Conservation (phyloP, 495 filamentous ascomycete genomes). For the Penicillium chermesinum region DNA sequence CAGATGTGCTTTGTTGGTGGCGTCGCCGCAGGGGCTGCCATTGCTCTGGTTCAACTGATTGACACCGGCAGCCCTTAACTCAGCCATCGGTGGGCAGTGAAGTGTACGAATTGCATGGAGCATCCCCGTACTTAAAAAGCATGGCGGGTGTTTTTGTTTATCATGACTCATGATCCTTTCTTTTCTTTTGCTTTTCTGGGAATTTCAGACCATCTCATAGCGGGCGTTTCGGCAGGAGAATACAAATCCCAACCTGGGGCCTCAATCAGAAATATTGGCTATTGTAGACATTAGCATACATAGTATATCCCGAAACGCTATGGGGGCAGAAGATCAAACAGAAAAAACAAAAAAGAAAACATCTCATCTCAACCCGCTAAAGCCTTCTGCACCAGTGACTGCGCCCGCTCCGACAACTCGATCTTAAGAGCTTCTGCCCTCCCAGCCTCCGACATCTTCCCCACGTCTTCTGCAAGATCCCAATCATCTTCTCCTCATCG, state of each 20-base stretch:
- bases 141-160: too few relatives aligned
- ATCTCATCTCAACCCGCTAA: conserved; percentile 31
- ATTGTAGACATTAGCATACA: background rate
- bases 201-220: background rate
- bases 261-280: too few relatives aligned
- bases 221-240: conserved; percentile 6
- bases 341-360: background rate
- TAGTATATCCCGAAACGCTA: background rate
- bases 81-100: too few relatives aligned
- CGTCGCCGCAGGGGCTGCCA: conserved; percentile 59
- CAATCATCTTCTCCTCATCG: conserved; percentile 67
- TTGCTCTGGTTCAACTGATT: conserved; percentile 52
- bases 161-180: too few relatives aligned
- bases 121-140: too few relatives aligned
- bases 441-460: conserved; percentile 69
- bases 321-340: background rate
- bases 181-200: background rate
- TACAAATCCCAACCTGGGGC: too few relatives aligned
- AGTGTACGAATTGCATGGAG: too few relatives aligned
- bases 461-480: conserved; percentile 77
- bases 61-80: conserved; percentile 22
- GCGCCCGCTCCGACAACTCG: conserved; percentile 54
- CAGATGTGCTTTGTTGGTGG: conserved; percentile 65
- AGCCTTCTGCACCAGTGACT: conserved; percentile 58
- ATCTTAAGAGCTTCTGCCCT: conserved; percentile 62